Base-by-base conservation (phyloP, 1,139 yeast genomes). In the Scheffersomyces titani region DNA sequence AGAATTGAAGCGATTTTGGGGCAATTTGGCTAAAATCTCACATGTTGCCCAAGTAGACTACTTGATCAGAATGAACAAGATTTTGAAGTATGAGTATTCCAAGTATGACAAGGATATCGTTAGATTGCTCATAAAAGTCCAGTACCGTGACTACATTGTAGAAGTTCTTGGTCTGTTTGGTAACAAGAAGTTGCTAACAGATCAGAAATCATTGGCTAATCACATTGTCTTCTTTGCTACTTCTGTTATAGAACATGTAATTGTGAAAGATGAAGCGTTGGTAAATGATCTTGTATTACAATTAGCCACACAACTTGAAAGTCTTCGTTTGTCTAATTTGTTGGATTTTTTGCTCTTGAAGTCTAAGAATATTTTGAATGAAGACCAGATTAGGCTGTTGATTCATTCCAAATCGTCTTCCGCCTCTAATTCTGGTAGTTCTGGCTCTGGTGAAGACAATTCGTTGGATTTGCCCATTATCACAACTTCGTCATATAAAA, bases 1-100 rank as follows among this genome's bases (percentile, higher is more conserved):
- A 13, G 59, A 63, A 18, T 55, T 62, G 20, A 53, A 56, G 19
- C 54, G 56, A 21, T 64, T 68, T 54, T 67, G 68, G 63, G 49
- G 52, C 21, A 47, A 59, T 40, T 57, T 68, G 47, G 54, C 57
- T 11, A 57, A 59, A n/a, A 51, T 63, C 44, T 50, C 59, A 16
- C 52, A 50, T 5, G 51, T 46, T 7, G 53, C 55, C 22, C 71
- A 68, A 54, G 50, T 57, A 13, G 52, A 55, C 18, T 66, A 65
- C 58, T 51, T 68, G 19, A 52, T 57, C 44, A 54, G 51, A 19
- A 55, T 52, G 51, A 60, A 49, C 22, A 48, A 36, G 21, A 19
- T 11, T 36, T 54, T 6, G 46, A 49, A 24, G 24, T 30, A n/a
- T 49, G 52, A 19, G 47, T 57, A 16, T 56, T 56, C 51, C 54